A percentile compares a stretch with the other conserved stretches of the same genome.
These are phyloP conservation scores for Erigeron canadensis DNA, from an alignment of 129 eudicot species.

Conservation along the genomic window DNA sequence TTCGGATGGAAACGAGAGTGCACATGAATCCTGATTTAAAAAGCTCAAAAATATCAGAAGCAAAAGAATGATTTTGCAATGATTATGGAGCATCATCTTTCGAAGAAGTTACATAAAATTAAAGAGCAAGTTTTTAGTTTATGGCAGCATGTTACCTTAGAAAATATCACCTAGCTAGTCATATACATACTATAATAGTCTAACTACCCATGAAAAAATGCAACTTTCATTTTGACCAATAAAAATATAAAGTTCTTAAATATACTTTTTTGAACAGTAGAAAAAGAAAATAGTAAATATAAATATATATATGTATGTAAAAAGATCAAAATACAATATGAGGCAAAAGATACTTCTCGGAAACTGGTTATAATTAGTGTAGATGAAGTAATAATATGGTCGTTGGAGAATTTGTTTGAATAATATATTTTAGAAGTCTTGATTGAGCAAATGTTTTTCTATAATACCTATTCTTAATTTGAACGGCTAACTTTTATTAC, in stretches of 20 bases:
- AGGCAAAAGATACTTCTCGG: too few species aligned
- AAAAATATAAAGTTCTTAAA: too few species aligned
- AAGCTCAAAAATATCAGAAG: background rate
- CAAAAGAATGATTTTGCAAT: background rate
- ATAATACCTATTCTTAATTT: too few species aligned
- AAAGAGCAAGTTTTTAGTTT: background rate
- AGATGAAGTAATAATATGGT: too few species aligned
- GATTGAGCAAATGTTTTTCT: too few species aligned
- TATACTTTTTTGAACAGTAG: too few species aligned
- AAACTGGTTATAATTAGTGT: too few species aligned
- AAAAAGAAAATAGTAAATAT: too few species aligned
- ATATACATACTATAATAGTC: background rate
- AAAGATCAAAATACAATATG: too few species aligned
- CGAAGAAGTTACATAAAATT: background rate
- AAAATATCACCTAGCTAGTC: background rate
- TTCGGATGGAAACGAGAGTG: background rate
- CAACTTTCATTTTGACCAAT: background rate
- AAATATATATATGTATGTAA: too few species aligned
- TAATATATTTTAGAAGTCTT: background rate
- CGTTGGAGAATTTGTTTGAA: too few species aligned
- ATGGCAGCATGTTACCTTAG: background rate
- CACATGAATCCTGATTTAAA: background rate
- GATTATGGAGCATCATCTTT: constrained; percentile 1
- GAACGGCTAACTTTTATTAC: too few species aligned
- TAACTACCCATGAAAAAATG: background rate